Evolutionary conservation across 768 basidiomycete genomes (phyloP), one percentile per base, ranked within the genome.

Genomic region (Collybia sordida): DNA sequence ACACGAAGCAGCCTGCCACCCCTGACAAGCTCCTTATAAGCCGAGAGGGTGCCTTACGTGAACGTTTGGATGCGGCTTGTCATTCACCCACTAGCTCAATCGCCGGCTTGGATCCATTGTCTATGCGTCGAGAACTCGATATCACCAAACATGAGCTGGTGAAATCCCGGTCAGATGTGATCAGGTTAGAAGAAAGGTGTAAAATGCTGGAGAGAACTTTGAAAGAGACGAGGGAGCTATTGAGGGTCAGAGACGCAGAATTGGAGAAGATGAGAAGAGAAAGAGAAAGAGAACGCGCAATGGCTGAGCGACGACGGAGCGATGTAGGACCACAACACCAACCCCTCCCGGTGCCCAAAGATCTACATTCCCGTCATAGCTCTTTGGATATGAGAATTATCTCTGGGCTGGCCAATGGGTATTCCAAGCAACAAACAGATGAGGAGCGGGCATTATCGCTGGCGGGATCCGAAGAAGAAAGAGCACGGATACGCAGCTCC

Each of bases 161-260:
- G 43, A 77, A 76, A 51, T 73, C 81, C 11, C 77, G 77, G 53
- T 66, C 71, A 48, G 81, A 86, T 43, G 71, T 80, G 18, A 65
- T 75, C 23, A 79, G 77, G 41, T 68, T 85, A 27, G 77, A 85
- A 47, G 88, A 88, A 54, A 76, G 80, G 14, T 85, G 80, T 66
- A 79, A 72, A 63, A 64, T 74, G 61, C 72, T 89, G 42, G 87
- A 90, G 58, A 78, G 71, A 57, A 74, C 82, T 15, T 68, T 90
- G 50, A 79, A 74, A 58, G 86, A 88, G 56, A 81, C 84, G 42
- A 74, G 79, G 43, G 85, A 88, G 11, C 55, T 81, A 42, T 64
- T 89, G 56, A 76, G 74, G 50, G 54, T 71, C 1, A 77, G 80
- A 52, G 88, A 89, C 52, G 58, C 68, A 40, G 86, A 89, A 68